A percentile compares a stretch with the other conserved stretches of the same genome.
Evolutionary conservation across 75 land plant genomes (phyloP).

Genomic region (Chamaecyparis obtusa): DNA sequence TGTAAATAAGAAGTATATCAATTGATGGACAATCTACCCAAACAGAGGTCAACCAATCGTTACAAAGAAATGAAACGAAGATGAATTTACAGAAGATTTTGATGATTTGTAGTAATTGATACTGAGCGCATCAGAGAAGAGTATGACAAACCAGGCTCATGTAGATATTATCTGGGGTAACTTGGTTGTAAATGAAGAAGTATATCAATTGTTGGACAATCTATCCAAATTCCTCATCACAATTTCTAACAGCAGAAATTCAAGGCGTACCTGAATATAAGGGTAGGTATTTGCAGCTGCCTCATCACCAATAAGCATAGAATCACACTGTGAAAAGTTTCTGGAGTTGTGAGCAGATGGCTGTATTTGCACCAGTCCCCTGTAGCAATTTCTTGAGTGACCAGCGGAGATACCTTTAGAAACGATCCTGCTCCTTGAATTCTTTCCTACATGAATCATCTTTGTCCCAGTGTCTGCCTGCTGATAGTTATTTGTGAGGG

Average conservation of each 20-base stretch:
- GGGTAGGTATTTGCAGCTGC: slow-evolving; percentile 98
- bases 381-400: slow-evolving; percentile 80
- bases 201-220: too few species aligned
- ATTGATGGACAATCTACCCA: too few species aligned
- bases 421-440: slow-evolving; percentile 86
- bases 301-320: slow-evolving; percentile 95
- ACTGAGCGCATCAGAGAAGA: too few species aligned
- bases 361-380: slow-evolving; percentile 89
- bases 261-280: slow-evolving; percentile 71
- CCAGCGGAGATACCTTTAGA: slow-evolving; percentile 98
- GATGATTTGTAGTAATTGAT: too few species aligned
- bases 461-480: slow-evolving; percentile 99
- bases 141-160: too few species aligned
- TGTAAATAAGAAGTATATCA: too few species aligned
- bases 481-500: slow-evolving; percentile 91
- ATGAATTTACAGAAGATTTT: too few species aligned
- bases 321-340: slow-evolving; percentile 97
- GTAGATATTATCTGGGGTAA: too few species aligned
- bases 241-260: not conserved
- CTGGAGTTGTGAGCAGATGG: slow-evolving; percentile 78
- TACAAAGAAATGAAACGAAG: too few species aligned
- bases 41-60: too few species aligned
- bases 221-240: too few species aligned
- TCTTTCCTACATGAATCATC: slow-evolving; percentile 99
- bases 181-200: too few species aligned